These are phyloP conservation scores for Fusarium staphyleae DNA, from an alignment of 2,329 filamentous ascomycete species.

Conservation along the genomic window DNA sequence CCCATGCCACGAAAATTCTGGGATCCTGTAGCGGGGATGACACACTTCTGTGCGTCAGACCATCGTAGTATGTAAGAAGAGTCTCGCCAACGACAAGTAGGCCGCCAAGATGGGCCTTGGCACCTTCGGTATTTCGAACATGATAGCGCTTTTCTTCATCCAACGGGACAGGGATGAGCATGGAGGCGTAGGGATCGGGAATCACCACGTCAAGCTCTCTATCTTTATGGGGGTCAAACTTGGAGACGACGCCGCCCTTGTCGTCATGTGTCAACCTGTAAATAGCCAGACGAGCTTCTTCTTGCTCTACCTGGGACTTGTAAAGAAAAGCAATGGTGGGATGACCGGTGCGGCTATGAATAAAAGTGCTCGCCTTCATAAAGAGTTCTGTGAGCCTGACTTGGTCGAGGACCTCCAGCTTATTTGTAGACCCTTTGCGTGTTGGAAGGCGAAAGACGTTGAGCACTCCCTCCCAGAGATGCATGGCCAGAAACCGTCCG, in stretches of 20 bases:
- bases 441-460: slow-evolving; percentile 60
- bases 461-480: slow-evolving; percentile 67
- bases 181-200: slow-evolving; percentile 62
- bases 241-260: slow-evolving; percentile 59
- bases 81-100: slow-evolving; percentile 81
- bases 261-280: slow-evolving; percentile 68
- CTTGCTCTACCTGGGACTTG: slow-evolving; percentile 59
- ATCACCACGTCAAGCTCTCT: slow-evolving; percentile 62
- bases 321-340: slow-evolving; percentile 66
- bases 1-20: slow-evolving; percentile 92
- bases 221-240: slow-evolving; percentile 63
- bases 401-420: slow-evolving; percentile 60
- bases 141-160: slow-evolving; percentile 67
- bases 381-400: slow-evolving; percentile 66
- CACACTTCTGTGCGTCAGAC: slow-evolving; percentile 71
- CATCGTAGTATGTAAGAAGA: slow-evolving; percentile 84
- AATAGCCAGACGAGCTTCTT: slow-evolving; percentile 63
- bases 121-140: slow-evolving; percentile 60
- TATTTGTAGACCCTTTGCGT: slow-evolving; percentile 54
- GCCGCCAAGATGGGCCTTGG: slow-evolving; percentile 69
- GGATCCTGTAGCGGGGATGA: slow-evolving; percentile 72
- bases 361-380: slow-evolving; percentile 64
- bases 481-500: slow-evolving; percentile 64
- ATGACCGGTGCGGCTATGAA: slow-evolving; percentile 65
- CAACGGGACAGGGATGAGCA: slow-evolving; percentile 69